phyloP scores from a whole-genome alignment of 495 filamentous ascomycete genomes.

The Daldinia childiae region DNA sequence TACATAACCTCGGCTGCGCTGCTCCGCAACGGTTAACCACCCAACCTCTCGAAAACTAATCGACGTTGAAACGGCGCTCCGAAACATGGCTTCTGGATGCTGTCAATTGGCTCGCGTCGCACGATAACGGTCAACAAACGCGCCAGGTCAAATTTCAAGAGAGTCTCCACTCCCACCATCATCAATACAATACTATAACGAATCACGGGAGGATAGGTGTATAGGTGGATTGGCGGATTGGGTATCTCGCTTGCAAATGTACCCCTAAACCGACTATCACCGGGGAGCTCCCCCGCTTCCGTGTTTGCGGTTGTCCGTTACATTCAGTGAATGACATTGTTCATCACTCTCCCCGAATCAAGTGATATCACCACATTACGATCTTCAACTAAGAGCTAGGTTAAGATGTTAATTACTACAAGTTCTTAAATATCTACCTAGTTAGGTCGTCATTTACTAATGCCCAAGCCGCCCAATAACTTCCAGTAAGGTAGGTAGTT shows the following conservation, averaged over 20 bases:
- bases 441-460: not conserved
- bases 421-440: constrained; percentile 9
- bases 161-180: constrained; percentile 23
- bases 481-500: not conserved
- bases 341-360: constrained; percentile 23
- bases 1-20: not conserved
- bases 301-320: constrained; percentile 10
- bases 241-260: constrained; percentile 10
- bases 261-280: constrained; percentile 14
- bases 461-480: not conserved
- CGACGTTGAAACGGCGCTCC: constrained; percentile 17
- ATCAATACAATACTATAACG: constrained; percentile 11
- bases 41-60: not conserved
- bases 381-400: constrained; percentile 17
- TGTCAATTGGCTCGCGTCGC: constrained; percentile 33
- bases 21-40: not conserved
- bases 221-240: not conserved
- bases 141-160: constrained; percentile 30
- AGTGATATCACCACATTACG: constrained; percentile 17
- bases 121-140: constrained; percentile 28
- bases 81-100: constrained; percentile 22
- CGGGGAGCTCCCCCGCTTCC: constrained; percentile 18
- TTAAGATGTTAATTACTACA: constrained; percentile 13
- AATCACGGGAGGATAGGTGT: constrained; percentile 4
- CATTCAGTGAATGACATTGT: constrained; percentile 17